Base-by-base conservation (phyloP, 345 rosid genomes). In the Murraya paniculata region DNA sequence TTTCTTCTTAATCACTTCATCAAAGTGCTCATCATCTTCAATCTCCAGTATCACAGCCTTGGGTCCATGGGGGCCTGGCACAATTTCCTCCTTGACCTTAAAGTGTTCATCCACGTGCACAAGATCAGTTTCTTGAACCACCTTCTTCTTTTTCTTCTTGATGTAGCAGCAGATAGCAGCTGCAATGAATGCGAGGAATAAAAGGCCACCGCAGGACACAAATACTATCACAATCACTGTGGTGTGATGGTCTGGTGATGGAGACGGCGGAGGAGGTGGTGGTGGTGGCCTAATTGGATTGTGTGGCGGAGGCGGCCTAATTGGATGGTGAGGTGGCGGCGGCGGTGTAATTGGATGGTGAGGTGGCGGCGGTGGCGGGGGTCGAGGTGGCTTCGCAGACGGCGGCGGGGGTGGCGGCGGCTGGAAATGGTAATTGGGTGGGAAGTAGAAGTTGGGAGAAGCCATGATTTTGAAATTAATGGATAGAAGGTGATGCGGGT, bases 1-100 rank as follows among this genome's bases (percentile, higher is more conserved):
- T 0, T 84, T 81, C 80, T 85, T 85, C 48, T 58, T 82, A 55
- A 84, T 77, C n/a, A 58, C 66, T 65, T 86, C 92, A 67, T 85
- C 83, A 55, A 88, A 80, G 39, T 80, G 89, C 48, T 84, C 65
- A 79, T 92, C 92, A 33, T 92, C 97, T 41, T 85, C 92, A 56
- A 91, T 81, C 36, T 88, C 90, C 41, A 91, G 68, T 4, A 82
- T 41, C 73, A 88, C 87, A 38, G 87, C 71, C 25, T 80, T 38
- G 0, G 57, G 69, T 59, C 97, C 97, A 69, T 84, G 68, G 39
- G 90, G 92, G 6, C 92, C 92, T 21, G 71, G 77, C 3, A 86
- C 92, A 39, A 85, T 81, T 39, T 83, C 82, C 71, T 92, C 91
- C 75, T 86, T 92, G 76, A 90, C 78, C 82, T 85, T 91, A 79